Conservation (phyloP, 768 basidiomycete genomes). For the Fomitopsis serialis region DNA sequence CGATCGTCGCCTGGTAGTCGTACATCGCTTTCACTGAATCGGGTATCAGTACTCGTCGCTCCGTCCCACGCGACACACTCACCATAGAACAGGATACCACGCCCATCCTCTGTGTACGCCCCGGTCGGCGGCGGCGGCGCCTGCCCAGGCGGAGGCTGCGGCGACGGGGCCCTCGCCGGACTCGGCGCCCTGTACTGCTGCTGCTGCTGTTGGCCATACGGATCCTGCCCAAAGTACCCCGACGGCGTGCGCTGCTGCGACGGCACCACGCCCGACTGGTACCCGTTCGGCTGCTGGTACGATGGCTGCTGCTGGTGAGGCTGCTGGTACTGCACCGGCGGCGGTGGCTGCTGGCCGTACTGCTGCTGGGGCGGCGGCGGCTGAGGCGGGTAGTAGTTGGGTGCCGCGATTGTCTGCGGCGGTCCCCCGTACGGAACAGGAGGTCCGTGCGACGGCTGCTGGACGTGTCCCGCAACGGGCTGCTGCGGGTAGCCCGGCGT, state of each 20-base stretch:
- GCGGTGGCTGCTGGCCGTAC: slow-evolving; percentile 27
- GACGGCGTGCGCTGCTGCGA: slow-evolving; percentile 25
- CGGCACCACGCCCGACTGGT: slow-evolving; percentile 13
- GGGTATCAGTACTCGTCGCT: background rate
- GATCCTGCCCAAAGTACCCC: slow-evolving; percentile 29
- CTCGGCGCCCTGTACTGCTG: slow-evolving; percentile 37
- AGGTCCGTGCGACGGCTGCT: slow-evolving; percentile 13
- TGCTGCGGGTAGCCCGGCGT: slow-evolving; percentile 22
- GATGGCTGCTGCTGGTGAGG: slow-evolving; percentile 18
- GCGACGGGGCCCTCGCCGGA: slow-evolving; percentile 46
- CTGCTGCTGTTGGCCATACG: slow-evolving; percentile 27
- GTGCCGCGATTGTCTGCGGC: slow-evolving; percentile 12
- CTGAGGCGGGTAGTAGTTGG: slow-evolving; percentile 23
- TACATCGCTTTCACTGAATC: slow-evolving; percentile 80
- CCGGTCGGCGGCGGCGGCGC: slow-evolving; percentile 52
- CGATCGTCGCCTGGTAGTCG: slow-evolving; percentile 78
- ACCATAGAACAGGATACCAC: slow-evolving; percentile 87
- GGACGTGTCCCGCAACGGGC: slow-evolving; percentile 17
- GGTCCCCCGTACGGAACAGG: slow-evolving; percentile 12
- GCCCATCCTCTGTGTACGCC: slow-evolving; percentile 78
- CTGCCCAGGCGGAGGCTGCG: slow-evolving; percentile 27
- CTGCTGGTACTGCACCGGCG: slow-evolving; percentile 18
- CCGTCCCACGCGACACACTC: slow-evolving; percentile 19
- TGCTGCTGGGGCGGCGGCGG: slow-evolving; percentile 7
- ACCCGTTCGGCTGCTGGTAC: slow-evolving; percentile 20